Evolutionary conservation across 2,329 filamentous ascomycete species (phyloP).

Genomic region (Beauveria sp.): DNA sequence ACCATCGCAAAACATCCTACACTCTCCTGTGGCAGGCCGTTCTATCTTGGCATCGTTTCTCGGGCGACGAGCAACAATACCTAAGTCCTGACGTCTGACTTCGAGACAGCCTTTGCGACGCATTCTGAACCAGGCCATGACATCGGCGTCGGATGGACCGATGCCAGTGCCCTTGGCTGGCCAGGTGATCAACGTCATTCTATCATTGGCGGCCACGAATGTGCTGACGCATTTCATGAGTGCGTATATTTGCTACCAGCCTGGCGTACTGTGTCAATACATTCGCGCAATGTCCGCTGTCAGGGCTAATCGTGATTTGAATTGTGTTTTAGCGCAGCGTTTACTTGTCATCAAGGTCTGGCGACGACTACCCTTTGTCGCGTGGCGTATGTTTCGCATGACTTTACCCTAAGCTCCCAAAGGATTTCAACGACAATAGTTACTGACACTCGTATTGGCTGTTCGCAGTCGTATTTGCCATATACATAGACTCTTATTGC

Average conservation of each 20-base stretch:
- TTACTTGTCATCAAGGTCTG: slow-evolving; percentile 30
- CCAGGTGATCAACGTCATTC: slow-evolving; percentile 27
- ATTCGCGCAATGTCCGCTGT: not conserved
- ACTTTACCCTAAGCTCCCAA: not conserved
- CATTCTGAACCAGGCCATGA: not conserved
- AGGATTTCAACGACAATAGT: not conserved
- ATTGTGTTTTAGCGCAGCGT: slow-evolving; percentile 26
- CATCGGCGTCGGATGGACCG: not conserved
- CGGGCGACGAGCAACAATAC: not conserved
- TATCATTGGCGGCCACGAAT: slow-evolving; percentile 27
- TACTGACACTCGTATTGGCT: not conserved
- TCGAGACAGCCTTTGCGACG: too few species aligned
- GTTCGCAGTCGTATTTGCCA: slow-evolving; percentile 46
- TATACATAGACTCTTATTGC: slow-evolving; percentile 52
- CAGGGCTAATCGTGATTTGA: not conserved
- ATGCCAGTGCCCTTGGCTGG: slow-evolving; percentile 25
- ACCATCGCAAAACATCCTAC: not conserved
- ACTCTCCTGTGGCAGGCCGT: not conserved
- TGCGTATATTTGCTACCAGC: slow-evolving; percentile 15
- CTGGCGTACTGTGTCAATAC: not conserved
- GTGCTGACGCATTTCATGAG: slow-evolving; percentile 30
- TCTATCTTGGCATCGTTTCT: not conserved
- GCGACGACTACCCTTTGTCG: slow-evolving; percentile 32
- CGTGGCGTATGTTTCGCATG: slow-evolving; percentile 31
- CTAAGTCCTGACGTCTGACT: not conserved